phyloP scores from a whole-genome alignment of 257 asterid species.

The Ehretia macrophylla region DNA sequence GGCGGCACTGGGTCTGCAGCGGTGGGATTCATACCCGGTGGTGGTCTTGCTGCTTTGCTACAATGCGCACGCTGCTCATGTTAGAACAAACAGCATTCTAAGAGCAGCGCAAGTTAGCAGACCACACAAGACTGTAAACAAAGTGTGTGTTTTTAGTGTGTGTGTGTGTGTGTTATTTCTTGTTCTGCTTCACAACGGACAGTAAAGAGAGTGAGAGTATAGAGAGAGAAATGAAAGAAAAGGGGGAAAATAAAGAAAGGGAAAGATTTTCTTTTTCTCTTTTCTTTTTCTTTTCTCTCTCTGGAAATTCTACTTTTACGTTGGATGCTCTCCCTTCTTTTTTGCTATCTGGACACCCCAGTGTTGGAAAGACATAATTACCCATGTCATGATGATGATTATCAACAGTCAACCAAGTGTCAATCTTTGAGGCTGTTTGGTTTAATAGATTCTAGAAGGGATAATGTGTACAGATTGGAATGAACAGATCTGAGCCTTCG shows the following conservation, averaged over 20 bases:
- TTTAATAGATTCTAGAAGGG: too few relatives aligned
- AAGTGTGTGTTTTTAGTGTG: background rate
- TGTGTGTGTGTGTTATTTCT: constrained; percentile 5
- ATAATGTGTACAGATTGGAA: too few relatives aligned
- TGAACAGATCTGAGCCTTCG: too few relatives aligned
- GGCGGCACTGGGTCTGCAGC: constrained; percentile 74
- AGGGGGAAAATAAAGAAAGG: constrained; percentile 10
- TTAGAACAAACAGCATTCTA: constrained; percentile 5
- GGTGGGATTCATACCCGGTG: constrained; percentile 75
- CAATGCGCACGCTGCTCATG: constrained; percentile 40
- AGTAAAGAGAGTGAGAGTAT: constrained; percentile 3
- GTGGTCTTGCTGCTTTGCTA: constrained; percentile 19
- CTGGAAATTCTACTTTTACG: constrained; percentile 34
- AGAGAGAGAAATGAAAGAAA: constrained; percentile 2
- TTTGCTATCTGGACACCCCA: constrained; percentile 9
- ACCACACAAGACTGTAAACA: background rate
- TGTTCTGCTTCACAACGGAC: background rate
- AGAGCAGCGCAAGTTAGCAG: background rate
- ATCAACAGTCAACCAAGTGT: background rate
- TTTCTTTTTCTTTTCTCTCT: constrained; percentile 8
- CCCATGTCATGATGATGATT: constrained; percentile 12
- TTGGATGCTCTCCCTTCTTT: constrained; percentile 29
- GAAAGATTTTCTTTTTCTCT: constrained; percentile 9
- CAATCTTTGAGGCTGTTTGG: too few relatives aligned
- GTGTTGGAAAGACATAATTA: constrained; percentile 14